A percentile compares a stretch with the other conserved stretches of the same genome.
Evolutionary conservation across 176 grass and related monocot genomes (phyloP).

Genomic region (Puccinellia tenuiflora): DNA sequence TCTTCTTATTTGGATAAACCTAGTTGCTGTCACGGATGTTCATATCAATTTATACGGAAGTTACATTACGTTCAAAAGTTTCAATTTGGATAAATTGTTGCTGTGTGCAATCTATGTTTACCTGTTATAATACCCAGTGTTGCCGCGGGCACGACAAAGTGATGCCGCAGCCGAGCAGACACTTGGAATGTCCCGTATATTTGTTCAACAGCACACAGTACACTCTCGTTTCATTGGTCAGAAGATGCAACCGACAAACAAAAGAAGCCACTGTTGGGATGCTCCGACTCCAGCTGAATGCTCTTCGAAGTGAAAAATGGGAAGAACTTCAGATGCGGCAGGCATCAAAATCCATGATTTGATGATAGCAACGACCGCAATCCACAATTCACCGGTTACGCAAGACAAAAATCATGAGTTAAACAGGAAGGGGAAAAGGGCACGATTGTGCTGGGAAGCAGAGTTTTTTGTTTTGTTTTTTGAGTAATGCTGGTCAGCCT

Average conservation of each 20-base stretch:
- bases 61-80: neutral
- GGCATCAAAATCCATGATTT: neutral
- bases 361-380: neutral
- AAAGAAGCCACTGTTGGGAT: neutral
- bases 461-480: too few species aligned
- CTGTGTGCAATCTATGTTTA: neutral
- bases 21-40: neutral
- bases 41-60: neutral
- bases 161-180: neutral
- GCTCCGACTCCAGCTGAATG: neutral
- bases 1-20: neutral
- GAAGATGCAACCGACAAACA: neutral
- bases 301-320: neutral
- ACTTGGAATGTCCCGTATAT: neutral
- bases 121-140: neutral
- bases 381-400: neutral
- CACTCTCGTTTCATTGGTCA: neutral
- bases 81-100: neutral
- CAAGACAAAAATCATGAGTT: neutral
- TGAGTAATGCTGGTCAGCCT: too few species aligned
- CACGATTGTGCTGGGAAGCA: too few species aligned
- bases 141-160: neutral
- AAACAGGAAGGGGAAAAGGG: too few species aligned
- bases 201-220: neutral
- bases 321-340: neutral